Evolutionary conservation across 1,284 basidiomycete genomes (phyloP).

Genomic region (Ustilago trichophora): DNA sequence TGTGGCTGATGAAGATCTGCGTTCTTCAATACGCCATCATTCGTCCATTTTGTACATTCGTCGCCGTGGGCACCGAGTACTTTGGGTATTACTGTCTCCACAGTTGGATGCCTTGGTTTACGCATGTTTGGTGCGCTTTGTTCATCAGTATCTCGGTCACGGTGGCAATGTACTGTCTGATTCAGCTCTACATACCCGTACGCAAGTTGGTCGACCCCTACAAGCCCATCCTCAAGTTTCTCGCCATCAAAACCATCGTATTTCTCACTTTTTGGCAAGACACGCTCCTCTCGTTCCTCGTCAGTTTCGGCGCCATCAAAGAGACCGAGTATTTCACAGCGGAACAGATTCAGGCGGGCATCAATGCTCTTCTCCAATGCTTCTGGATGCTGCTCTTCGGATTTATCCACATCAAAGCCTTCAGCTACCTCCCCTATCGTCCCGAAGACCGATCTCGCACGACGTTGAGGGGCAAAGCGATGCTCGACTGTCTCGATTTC

Average conservation of each 20-base stretch:
- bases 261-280: constrained; percentile 84
- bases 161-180: constrained; percentile 78
- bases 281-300: constrained; percentile 73
- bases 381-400: constrained; percentile 76
- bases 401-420: constrained; percentile 78
- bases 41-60: constrained; percentile 74
- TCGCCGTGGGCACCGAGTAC: constrained; percentile 75
- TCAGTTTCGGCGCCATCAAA: constrained; percentile 75
- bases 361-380: constrained; percentile 76
- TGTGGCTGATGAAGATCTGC: constrained; percentile 80
- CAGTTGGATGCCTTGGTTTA: constrained; percentile 77
- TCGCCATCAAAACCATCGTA: constrained; percentile 78
- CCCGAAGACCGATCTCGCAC: constrained; percentile 45
- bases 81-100: constrained; percentile 77
- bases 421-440: constrained; percentile 76
- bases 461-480: constrained; percentile 30
- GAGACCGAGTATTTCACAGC: constrained; percentile 73
- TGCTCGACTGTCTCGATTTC: constrained; percentile 54
- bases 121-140: constrained; percentile 72
- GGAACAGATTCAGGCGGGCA: constrained; percentile 78
- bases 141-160: constrained; percentile 78
- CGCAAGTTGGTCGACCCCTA: constrained; percentile 72
- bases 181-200: constrained; percentile 78
- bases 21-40: constrained; percentile 82
- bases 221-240: constrained; percentile 74